These are phyloP conservation scores for Kodamaea sp. DNA, from an alignment of 1,139 yeast species.

Conservation along the genomic window DNA sequence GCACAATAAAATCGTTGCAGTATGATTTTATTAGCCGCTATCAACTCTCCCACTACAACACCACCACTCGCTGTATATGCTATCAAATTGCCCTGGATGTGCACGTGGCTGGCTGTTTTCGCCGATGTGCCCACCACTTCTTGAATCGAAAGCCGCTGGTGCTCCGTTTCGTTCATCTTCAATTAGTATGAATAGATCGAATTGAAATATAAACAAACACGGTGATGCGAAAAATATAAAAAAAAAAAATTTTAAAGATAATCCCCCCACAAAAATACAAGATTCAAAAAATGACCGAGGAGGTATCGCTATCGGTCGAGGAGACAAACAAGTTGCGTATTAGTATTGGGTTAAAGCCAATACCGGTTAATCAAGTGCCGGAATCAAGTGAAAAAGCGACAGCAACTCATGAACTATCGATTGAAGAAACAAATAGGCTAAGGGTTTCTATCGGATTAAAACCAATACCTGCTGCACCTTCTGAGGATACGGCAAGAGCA, in stretches of 20 bases:
- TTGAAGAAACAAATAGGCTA: conserved; percentile 53
- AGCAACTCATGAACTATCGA: conserved; percentile 25
- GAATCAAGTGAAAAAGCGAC: not conserved
- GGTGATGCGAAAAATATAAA: not conserved
- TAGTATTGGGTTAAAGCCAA: conserved; percentile 29
- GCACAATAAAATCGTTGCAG: conserved; percentile 53
- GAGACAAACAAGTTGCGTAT: conserved; percentile 39
- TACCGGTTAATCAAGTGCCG: conserved; percentile 15
- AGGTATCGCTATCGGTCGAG: conserved; percentile 31
- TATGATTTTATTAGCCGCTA: conserved; percentile 14
- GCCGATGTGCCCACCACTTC: conserved; percentile 33
- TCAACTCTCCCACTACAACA: conserved; percentile 45
- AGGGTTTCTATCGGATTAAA: conserved; percentile 34
- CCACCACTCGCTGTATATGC: conserved; percentile 72
- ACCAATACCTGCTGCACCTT: conserved; percentile 11
- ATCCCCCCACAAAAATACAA: not conserved
- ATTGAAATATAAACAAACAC: not conserved
- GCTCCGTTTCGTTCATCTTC: conserved; percentile 1
- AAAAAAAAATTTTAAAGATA: no score
- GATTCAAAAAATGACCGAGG: conserved; percentile 17
- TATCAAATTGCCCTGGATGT: conserved; percentile 37
- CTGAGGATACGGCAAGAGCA: not conserved
- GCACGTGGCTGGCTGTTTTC: conserved; percentile 28
- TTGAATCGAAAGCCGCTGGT: conserved; percentile 16
- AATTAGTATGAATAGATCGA: not conserved